Percentiles rank a stretch among this genome's conserved stretches.
Evolutionary conservation across 83 land plant species (phyloP).

Genomic region (Thuja plicata): DNA sequence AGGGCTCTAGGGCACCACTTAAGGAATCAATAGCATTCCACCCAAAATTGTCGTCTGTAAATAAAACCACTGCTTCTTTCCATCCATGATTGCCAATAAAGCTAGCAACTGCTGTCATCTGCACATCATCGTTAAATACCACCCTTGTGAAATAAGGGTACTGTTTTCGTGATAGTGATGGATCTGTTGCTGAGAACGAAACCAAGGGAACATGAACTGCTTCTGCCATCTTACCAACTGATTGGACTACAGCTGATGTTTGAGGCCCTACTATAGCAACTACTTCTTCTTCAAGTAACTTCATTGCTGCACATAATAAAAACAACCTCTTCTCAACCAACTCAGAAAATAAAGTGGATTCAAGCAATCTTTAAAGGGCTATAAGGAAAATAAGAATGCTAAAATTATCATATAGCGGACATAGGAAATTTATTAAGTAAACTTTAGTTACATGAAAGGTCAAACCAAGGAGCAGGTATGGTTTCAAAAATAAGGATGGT

Average conservation of each 20-base stretch:
- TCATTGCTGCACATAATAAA: slow-evolving; percentile 33
- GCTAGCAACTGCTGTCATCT: slow-evolving; percentile 75
- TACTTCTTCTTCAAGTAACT: slow-evolving; percentile 43
- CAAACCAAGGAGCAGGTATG: neutral
- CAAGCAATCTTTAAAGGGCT: neutral
- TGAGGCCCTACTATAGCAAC: slow-evolving; percentile 64
- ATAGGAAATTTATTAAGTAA: neutral
- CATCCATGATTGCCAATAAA: slow-evolving; percentile 57
- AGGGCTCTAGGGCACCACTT: slow-evolving; percentile 41
- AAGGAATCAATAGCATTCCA: slow-evolving; percentile 59
- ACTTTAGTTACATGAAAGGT: neutral
- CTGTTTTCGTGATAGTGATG: slow-evolving; percentile 61
- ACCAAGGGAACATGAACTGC: slow-evolving; percentile 48
- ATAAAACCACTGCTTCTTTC: slow-evolving; percentile 63
- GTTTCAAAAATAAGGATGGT: neutral
- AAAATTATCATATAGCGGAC: neutral
- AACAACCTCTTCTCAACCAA: neutral
- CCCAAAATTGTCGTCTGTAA: slow-evolving; percentile 67
- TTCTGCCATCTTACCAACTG: slow-evolving; percentile 48
- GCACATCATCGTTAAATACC: slow-evolving; percentile 54
- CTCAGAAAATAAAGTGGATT: neutral
- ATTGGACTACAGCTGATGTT: slow-evolving; percentile 47
- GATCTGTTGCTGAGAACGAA: slow-evolving; percentile 82
- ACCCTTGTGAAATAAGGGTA: slow-evolving; percentile 65
- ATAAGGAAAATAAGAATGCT: neutral